Percentiles rank a stretch among this genome's conserved stretches.
phyloP scores from a whole-genome alignment of 176 grass and related monocot species.

The Neostapfia colusana region DNA sequence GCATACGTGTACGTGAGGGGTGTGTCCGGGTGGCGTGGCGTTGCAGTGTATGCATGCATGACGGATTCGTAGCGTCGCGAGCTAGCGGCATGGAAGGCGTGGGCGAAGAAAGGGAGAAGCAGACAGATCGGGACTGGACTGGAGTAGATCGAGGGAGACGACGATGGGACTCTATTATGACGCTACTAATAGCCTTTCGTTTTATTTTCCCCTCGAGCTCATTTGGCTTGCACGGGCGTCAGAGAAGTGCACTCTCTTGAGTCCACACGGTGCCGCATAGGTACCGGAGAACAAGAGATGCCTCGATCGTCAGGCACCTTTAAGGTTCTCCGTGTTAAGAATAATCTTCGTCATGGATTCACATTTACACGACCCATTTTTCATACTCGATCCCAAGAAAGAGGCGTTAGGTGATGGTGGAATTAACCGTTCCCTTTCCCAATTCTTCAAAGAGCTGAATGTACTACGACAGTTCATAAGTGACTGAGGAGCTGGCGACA shows the following conservation, averaged over 20 bases:
- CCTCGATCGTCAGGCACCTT: too few relatives aligned
- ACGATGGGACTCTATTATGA: neutral
- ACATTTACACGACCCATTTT: too few relatives aligned
- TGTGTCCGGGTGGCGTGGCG: neutral
- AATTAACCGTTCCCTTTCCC: too few relatives aligned
- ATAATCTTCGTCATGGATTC: too few relatives aligned
- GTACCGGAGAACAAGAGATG: too few relatives aligned
- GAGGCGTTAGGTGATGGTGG: too few relatives aligned
- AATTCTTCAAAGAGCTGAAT: too few relatives aligned
- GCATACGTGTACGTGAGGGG: neutral
- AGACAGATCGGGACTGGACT: neutral
- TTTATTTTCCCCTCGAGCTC: neutral
- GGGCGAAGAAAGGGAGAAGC: neutral
- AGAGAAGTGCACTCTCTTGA: neutral
- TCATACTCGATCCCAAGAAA: too few relatives aligned
- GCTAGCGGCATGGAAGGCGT: neutral
- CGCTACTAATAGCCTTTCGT: neutral
- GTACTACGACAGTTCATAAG: neutral
- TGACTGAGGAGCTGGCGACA: neutral
- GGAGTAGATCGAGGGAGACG: neutral
- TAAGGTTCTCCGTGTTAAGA: too few relatives aligned
- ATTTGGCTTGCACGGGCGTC: neutral
- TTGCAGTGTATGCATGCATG: conserved; percentile 10
- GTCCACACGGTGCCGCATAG: too few relatives aligned
- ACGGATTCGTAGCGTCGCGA: neutral